Percentiles rank a stretch among this genome's conserved stretches.
Evolutionary conservation across 2,329 filamentous ascomycete species (phyloP).

Genomic region (Aspergillus candidus): DNA sequence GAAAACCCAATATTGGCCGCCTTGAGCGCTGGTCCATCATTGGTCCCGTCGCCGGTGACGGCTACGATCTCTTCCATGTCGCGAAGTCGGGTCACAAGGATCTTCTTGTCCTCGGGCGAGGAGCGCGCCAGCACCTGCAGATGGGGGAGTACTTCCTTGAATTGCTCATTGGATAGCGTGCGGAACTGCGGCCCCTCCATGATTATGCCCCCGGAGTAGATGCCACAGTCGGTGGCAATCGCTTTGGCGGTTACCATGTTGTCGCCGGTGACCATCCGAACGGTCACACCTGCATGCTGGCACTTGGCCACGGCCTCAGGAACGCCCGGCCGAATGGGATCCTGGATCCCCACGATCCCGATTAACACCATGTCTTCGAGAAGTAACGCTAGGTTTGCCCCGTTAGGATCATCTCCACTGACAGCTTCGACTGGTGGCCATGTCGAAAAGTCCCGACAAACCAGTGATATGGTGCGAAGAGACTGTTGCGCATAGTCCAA

Average conservation of each 20-base stretch:
- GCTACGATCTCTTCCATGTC: constrained; percentile 54
- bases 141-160: constrained; percentile 50
- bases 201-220: constrained; percentile 52
- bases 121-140: constrained; percentile 58
- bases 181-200: constrained; percentile 63
- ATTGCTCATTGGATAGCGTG: constrained; percentile 50
- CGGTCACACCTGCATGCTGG: constrained; percentile 58
- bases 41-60: constrained; percentile 57
- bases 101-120: constrained; percentile 58
- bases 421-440: constrained; percentile 56
- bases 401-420: constrained; percentile 53
- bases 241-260: constrained; percentile 65
- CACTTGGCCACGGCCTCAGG: constrained; percentile 59
- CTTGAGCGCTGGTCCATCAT: constrained; percentile 58
- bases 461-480: constrained; percentile 64
- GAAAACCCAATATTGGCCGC: constrained; percentile 59
- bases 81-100: constrained; percentile 54
- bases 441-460: constrained; percentile 62
- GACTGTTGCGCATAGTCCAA: constrained; percentile 45
- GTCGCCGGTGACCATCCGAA: constrained; percentile 63
- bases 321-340: constrained; percentile 61
- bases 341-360: constrained; percentile 64
- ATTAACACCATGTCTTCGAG: constrained; percentile 66
- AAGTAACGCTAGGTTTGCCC: constrained; percentile 59
- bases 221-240: constrained; percentile 65